These are phyloP conservation scores for Tricholoma hemisulphureum DNA, from an alignment of 768 basidiomycete genomes.

Conservation along the genomic window DNA sequence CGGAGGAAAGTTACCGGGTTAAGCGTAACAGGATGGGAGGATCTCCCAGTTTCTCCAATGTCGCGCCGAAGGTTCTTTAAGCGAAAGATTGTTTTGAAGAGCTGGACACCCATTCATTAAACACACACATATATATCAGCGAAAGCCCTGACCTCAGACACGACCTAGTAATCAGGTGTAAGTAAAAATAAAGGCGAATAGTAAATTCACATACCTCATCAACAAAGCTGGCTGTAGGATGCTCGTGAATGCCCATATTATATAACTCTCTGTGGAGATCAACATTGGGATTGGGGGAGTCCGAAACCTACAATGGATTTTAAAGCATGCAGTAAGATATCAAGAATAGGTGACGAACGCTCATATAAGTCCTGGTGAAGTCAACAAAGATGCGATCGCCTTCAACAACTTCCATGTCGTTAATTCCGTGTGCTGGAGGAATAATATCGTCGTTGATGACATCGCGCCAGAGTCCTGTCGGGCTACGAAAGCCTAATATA, in stretches of 20 bases:
- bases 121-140: neutral
- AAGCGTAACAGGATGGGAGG: constrained; percentile 9
- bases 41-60: constrained; percentile 8
- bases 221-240: constrained; percentile 20
- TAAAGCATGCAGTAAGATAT: neutral
- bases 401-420: constrained; percentile 7
- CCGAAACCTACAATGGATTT: constrained; percentile 10
- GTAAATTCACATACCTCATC: constrained; percentile 14
- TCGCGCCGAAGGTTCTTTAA: constrained; percentile 11
- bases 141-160: constrained; percentile 17
- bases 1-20: constrained; percentile 5
- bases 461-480: constrained; percentile 16
- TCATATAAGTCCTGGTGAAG: constrained; percentile 10
- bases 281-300: constrained; percentile 12
- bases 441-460: constrained; percentile 10
- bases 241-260: constrained; percentile 25
- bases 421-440: constrained; percentile 8
- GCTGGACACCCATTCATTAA: neutral
- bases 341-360: constrained; percentile 8
- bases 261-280: constrained; percentile 19
- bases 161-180: constrained; percentile 10
- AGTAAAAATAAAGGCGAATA: neutral
- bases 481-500: constrained; percentile 13
- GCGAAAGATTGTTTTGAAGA: constrained; percentile 18
- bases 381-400: constrained; percentile 20